Base-by-base conservation (phyloP, 805 yeast species). In the Ogataea corticis region DNA sequence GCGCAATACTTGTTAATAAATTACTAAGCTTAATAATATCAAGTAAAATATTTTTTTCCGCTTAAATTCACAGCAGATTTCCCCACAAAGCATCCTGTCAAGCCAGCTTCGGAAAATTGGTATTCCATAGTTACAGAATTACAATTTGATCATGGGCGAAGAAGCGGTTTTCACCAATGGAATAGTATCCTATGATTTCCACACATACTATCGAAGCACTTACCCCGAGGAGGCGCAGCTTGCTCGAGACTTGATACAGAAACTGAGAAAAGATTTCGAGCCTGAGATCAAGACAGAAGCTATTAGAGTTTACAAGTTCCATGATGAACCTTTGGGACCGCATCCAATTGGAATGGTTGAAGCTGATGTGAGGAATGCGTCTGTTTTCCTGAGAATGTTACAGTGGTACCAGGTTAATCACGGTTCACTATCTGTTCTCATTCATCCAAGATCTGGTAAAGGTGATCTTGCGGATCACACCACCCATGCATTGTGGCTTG, bases 281-380 rank as follows among this genome's bases (percentile, higher is more conserved):
- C 34, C 41, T 13, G 56, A 51, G 25, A 60, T 74, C 23, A 70
- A 58, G 21, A 48, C 58, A 2, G 79, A 77, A 1, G 58, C 63
- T 17, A 63, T 76, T 10, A 54, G 78, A 44, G 68, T 77, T 3
- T 68, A 70, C 59, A 69, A 69, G 46, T 62, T 75, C 25, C 75
- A 76, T 70, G 73, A 72, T 31, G 59, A 62, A 34, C 75, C 80
- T 19, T 56, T 80, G 23, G 85, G 85, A 0, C 85, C 85, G 2
- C 84, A 80, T 51, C 81, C 83, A 0, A 62, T 73, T 25, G 72
- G 69, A 31, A 80, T 80, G 84, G 80, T 78, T 68, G 84, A 80
- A 54, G 53, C 73, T 21, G 85, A 80, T 59, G 75, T 77, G 46
- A 62, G 67, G 27, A 71, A 64, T 7, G 76, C 81, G 0, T 76